phyloP scores from a whole-genome alignment of 352 stramenopile species.

The Globisporangium camurandrum region DNA sequence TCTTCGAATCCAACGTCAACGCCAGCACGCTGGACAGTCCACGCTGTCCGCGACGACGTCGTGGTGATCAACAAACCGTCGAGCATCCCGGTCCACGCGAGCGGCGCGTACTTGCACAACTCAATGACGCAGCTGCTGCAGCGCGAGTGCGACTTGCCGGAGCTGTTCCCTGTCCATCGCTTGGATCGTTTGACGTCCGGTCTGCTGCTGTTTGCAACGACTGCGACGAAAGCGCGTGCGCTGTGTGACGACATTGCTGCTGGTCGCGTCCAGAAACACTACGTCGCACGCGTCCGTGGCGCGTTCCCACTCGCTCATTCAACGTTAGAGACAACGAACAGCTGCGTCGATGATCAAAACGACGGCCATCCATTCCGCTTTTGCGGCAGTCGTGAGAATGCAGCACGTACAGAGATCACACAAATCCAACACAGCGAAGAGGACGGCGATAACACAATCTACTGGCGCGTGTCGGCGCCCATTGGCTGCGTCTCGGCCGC shows the following conservation, averaged over 20 bases:
- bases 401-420: conserved; percentile 1
- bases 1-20: neutral
- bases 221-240: conserved; percentile 24
- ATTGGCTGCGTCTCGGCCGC: conserved; percentile 20
- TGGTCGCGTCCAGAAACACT: conserved; percentile 40
- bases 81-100: conserved; percentile 88
- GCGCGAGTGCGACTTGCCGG: conserved; percentile 16
- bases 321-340: neutral
- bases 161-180: conserved; percentile 85
- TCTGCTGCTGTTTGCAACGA: conserved; percentile 50
- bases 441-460: no score
- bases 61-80: conserved; percentile 79
- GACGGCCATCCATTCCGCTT: no score
- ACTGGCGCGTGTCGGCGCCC: conserved; percentile 32
- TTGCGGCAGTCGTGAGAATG: no score
- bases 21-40: conserved; percentile 19
- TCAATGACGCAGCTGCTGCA: conserved; percentile 62
- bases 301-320: conserved; percentile 21
- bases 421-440: neutral
- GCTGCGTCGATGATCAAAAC: no score
- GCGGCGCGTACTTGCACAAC: conserved; percentile 88
- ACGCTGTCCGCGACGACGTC: conserved; percentile 38
- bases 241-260: conserved; percentile 30
- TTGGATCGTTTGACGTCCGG: conserved; percentile 91
- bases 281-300: conserved; percentile 39